Percentiles rank a stretch among this genome's conserved stretches.
Conservation (phyloP, 2,329 filamentous ascomycete genomes). For the Aspergillus ochraceoroseus region DNA sequence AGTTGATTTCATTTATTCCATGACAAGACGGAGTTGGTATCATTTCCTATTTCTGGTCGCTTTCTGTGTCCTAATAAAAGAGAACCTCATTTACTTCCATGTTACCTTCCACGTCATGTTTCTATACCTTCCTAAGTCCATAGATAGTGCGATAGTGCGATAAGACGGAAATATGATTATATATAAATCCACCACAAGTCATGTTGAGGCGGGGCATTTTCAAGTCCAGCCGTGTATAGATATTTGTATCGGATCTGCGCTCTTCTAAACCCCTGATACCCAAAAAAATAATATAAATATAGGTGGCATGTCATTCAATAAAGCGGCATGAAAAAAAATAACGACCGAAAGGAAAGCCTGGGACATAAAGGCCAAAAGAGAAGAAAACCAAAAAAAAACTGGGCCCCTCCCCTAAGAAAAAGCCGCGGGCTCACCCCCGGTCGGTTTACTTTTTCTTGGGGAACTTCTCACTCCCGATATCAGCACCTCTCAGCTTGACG, state of each 20-base stretch:
- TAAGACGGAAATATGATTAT: too few relatives aligned
- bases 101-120: conserved; percentile 3
- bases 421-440: conserved; percentile 27
- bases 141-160: background rate
- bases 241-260: too few relatives aligned
- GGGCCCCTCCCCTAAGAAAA: conserved; percentile 23
- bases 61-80: conserved; percentile 36
- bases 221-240: too few relatives aligned
- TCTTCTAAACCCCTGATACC: conserved; percentile 32
- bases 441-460: conserved; percentile 61
- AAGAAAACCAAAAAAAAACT: conserved; percentile 7
- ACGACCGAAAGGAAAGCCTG: conserved; percentile 11
- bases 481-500: conserved; percentile 76
- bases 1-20: conserved; percentile 38
- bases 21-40: conserved; percentile 41
- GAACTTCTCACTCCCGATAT: conserved; percentile 81
- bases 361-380: conserved; percentile 21
- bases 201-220: too few relatives aligned
- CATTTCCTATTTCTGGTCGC: conserved; percentile 27
- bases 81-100: conserved; percentile 28
- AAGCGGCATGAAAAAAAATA: conserved; percentile 11
- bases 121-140: conserved; percentile 7
- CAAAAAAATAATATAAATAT: conserved; percentile 15
- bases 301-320: conserved; percentile 18
- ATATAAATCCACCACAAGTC: background rate